These are phyloP conservation scores for Gyrodon lividus DNA, from an alignment of 768 basidiomycete species.

Conservation along the genomic window DNA sequence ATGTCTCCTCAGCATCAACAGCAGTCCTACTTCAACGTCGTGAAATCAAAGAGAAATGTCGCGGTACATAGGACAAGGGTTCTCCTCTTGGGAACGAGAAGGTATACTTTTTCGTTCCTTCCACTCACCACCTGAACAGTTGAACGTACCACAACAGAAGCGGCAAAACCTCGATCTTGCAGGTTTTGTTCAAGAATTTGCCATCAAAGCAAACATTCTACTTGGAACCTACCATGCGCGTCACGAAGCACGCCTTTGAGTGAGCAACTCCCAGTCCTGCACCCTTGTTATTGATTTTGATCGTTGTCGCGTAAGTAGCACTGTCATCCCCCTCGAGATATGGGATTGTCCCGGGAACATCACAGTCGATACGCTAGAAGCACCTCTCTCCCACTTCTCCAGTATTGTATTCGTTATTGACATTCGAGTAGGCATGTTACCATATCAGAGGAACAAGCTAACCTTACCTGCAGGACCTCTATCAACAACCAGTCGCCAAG, in stretches of 20 bases:
- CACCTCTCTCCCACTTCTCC: constrained; percentile 74
- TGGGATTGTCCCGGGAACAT: constrained; percentile 94
- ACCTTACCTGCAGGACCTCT: constrained; percentile 58
- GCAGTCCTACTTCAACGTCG: constrained; percentile 11
- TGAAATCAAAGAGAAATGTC: constrained; percentile 14
- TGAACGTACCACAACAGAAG: constrained; percentile 48
- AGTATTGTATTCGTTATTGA: constrained; percentile 93
- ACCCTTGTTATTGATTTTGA: neutral
- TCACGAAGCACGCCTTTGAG: constrained; percentile 78
- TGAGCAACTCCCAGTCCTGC: constrained; percentile 39
- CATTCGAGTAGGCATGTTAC: constrained; percentile 63
- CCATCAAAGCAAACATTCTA: constrained; percentile 85
- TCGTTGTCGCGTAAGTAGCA: constrained; percentile 45
- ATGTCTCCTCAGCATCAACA: constrained; percentile 12
- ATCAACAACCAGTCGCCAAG: constrained; percentile 79
- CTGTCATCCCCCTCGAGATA: constrained; percentile 88
- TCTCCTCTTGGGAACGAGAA: constrained; percentile 68
- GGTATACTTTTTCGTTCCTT: constrained; percentile 35
- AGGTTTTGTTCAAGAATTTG: constrained; percentile 87
- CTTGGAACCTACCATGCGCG: constrained; percentile 81
- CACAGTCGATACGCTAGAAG: constrained; percentile 74
- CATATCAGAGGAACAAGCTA: neutral
- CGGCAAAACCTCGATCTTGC: constrained; percentile 89
- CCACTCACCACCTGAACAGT: neutral
- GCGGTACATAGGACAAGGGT: constrained; percentile 55